phyloP scores from a whole-genome alignment of 1,284 basidiomycete genomes.

The Naganishia albida region DNA sequence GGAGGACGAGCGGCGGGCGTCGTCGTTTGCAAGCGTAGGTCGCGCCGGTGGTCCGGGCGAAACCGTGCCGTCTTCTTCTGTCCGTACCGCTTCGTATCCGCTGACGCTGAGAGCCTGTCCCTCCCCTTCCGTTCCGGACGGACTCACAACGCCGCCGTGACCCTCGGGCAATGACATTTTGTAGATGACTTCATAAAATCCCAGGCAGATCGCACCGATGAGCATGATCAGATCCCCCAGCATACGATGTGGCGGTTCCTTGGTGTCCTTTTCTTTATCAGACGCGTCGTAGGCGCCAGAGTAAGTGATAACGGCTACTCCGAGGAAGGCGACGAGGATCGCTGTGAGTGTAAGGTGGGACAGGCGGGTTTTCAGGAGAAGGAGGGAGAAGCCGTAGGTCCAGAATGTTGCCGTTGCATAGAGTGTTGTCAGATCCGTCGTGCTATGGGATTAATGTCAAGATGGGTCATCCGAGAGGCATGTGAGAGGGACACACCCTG shows the following conservation, averaged over 20 bases:
- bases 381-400: slow-evolving; percentile 44
- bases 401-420: slow-evolving; percentile 36
- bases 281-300: slow-evolving; percentile 37
- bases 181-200: slow-evolving; percentile 55
- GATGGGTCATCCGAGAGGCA: neutral
- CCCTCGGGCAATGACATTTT: slow-evolving; percentile 52
- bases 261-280: slow-evolving; percentile 5
- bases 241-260: slow-evolving; percentile 38
- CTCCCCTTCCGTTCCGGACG: slow-evolving; percentile 3
- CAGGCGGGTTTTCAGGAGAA: slow-evolving; percentile 45
- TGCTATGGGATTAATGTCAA: slow-evolving; percentile 3
- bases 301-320: slow-evolving; percentile 49
- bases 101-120: neutral
- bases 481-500: slow-evolving; percentile 38
- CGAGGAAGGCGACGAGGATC: slow-evolving; percentile 49
- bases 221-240: slow-evolving; percentile 53
- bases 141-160: slow-evolving; percentile 41
- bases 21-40: slow-evolving; percentile 1
- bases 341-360: slow-evolving; percentile 45
- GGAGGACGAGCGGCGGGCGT: neutral
- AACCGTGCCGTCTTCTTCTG: slow-evolving; percentile 6
- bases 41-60: neutral
- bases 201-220: slow-evolving; percentile 49
- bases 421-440: slow-evolving; percentile 33
- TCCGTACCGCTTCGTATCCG: slow-evolving; percentile 26